Conservation (phyloP, 176 grass and related monocot genomes). For the Ensete ventricosum region DNA sequence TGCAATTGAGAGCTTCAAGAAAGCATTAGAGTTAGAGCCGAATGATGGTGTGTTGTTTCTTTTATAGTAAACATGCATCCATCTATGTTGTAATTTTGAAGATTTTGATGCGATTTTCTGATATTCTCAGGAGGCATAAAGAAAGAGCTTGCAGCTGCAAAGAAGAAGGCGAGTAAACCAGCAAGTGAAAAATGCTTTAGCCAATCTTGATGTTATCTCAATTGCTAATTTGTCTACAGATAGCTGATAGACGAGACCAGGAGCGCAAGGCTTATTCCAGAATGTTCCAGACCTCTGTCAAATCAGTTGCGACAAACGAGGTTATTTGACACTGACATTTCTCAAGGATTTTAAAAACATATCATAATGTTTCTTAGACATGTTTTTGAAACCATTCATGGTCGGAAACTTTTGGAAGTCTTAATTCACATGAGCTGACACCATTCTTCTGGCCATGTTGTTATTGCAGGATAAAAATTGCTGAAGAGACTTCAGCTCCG, state of each 20-base stretch:
- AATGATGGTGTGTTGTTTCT: constrained; percentile 63
- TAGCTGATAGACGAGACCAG: constrained; percentile 55
- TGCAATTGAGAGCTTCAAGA: constrained; percentile 78
- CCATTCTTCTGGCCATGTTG: no score
- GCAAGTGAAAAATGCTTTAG: background rate
- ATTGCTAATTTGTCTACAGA: constrained; percentile 29
- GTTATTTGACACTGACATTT: constrained; percentile 16
- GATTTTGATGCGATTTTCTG: constrained; percentile 17
- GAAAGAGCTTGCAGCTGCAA: constrained; percentile 72
- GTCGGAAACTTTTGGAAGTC: no score
- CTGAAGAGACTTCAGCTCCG: background rate
- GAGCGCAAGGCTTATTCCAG: constrained; percentile 75
- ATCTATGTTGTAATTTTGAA: constrained; percentile 7
- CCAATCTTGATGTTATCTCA: background rate
- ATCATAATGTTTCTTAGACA: background rate
- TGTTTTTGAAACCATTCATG: background rate
- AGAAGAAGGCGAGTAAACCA: constrained; percentile 56
- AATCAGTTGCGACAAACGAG: constrained; percentile 39
- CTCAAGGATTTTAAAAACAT: background rate
- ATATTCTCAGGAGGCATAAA: constrained; percentile 60
- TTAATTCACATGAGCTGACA: background rate
- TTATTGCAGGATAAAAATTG: background rate
- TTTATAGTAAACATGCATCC: constrained; percentile 2
- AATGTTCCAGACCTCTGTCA: constrained; percentile 69
- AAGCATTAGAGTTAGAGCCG: constrained; percentile 77